Conservation (phyloP, 495 filamentous ascomycete species). For the Oleoguttula mirabilis region DNA sequence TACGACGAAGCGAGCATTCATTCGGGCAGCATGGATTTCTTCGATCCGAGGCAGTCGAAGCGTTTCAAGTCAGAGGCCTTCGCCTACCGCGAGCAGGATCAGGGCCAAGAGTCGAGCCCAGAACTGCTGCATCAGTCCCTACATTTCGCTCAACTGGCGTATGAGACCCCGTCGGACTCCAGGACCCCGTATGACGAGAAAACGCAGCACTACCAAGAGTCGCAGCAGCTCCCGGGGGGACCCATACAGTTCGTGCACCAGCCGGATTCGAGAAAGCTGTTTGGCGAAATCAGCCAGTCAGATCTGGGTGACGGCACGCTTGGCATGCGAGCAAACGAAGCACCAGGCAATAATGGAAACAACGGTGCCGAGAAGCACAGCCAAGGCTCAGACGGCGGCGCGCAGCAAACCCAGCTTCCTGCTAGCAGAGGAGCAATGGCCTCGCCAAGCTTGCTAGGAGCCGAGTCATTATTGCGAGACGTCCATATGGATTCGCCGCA, state of each 20-base stretch:
- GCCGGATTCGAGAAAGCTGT: conserved; percentile 40
- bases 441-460: conserved; percentile 47
- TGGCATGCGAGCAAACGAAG: conserved; percentile 24
- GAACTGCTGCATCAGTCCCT: conserved; percentile 21
- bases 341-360: conserved; percentile 15
- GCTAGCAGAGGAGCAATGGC: conserved; percentile 10
- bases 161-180: conserved; percentile 11
- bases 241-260: no score
- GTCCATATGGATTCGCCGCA: conserved; percentile 52
- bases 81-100: conserved; percentile 21
- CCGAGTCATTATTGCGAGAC: conserved; percentile 55
- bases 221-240: no score
- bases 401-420: not conserved
- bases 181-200: no score
- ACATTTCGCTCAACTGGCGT: conserved; percentile 8
- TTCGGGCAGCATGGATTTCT: conserved; percentile 19
- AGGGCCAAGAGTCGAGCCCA: conserved; percentile 24
- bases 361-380: not conserved
- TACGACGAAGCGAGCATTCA: conserved; percentile 26
- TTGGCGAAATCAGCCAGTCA: conserved; percentile 68
- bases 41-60: conserved; percentile 26
- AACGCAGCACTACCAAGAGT: no score
- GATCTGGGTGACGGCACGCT: conserved; percentile 51
- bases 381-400: not conserved
- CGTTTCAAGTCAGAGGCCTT: conserved; percentile 23